Percentiles rank a stretch among this genome's conserved stretches.
Conservation (phyloP, 768 basidiomycete species). For the Xanthoconium purpureum region DNA sequence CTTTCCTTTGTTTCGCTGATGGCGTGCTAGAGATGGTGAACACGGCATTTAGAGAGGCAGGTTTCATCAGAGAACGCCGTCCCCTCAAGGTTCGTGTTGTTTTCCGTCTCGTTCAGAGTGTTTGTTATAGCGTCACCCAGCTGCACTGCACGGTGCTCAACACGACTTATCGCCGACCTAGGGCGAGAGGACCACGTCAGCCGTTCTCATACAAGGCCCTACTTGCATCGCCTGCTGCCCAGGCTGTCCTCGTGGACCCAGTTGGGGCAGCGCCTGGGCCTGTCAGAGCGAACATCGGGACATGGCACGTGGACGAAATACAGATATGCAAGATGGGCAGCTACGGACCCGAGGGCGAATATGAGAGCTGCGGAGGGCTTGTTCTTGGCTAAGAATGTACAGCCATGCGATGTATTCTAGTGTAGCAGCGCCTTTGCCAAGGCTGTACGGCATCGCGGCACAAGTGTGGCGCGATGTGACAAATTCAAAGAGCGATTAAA, state of each 20-base stretch:
- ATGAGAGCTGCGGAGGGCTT: conserved; percentile 43
- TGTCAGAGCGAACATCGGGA: conserved; percentile 46
- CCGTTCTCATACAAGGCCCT: conserved; percentile 44
- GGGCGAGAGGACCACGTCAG: conserved; percentile 23
- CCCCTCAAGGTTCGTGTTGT: conserved; percentile 45
- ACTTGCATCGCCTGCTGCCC: conserved; percentile 28
- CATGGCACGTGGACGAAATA: conserved; percentile 51
- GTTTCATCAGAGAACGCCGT: conserved; percentile 45
- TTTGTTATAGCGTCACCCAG: conserved; percentile 20
- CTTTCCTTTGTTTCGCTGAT: conserved; percentile 2
- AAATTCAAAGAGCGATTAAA: conserved; percentile 35
- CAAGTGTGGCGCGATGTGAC: conserved; percentile 31
- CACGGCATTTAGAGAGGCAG: conserved; percentile 37
- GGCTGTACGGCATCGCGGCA: conserved; percentile 25
- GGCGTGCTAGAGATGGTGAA: conserved; percentile 39
- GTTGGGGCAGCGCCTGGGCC: conserved; percentile 9
- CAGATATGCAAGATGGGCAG: conserved; percentile 75
- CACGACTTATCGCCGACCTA: conserved; percentile 42
- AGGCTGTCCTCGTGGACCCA: conserved; percentile 3
- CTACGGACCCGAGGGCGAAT: conserved; percentile 58
- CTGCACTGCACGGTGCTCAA: conserved; percentile 53
- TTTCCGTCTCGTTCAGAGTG: background rate
- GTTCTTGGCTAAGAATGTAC: conserved; percentile 1
- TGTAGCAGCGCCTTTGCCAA: background rate
- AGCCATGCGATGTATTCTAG: background rate